These are phyloP conservation scores for Kodamaea leandrae DNA, from an alignment of 805 yeast genomes.

Conservation along the genomic window DNA sequence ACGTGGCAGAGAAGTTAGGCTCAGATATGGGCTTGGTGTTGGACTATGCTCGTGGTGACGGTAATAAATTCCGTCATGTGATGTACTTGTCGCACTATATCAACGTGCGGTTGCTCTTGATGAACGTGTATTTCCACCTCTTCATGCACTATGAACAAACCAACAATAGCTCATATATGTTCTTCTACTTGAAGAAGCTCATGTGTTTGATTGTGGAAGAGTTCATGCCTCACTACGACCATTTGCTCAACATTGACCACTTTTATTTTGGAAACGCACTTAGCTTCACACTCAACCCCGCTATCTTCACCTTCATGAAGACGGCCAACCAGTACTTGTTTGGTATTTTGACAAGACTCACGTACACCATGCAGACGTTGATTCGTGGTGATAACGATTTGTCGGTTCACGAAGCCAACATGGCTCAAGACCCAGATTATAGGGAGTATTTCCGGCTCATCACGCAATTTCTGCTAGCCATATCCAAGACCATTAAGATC, in stretches of 20 bases:
- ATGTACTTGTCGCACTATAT: constrained; percentile 10
- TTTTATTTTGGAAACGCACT: constrained; percentile 41
- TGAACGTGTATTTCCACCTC: constrained; percentile 16
- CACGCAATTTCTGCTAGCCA: constrained; percentile 2
- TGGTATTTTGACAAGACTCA: constrained; percentile 8
- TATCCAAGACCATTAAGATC: constrained; percentile 7
- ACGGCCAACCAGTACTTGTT: constrained; percentile 7
- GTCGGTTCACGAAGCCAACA: constrained; percentile 8
- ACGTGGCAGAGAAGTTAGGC: constrained; percentile 18
- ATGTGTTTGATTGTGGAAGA: constrained; percentile 22
- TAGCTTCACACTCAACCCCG: constrained; percentile 41
- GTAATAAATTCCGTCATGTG: constrained; percentile 4
- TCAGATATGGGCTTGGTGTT: constrained; percentile 2
- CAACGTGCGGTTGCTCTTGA: constrained; percentile 15
- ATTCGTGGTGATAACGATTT: constrained; percentile 9
- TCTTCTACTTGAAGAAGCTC: constrained; percentile 17
- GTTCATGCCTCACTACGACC: constrained; percentile 35
- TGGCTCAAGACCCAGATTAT: constrained; percentile 7
- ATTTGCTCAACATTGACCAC: constrained; percentile 30
- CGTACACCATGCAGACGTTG: constrained; percentile 9
- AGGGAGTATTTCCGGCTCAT: constrained; percentile 5
- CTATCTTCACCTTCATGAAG: constrained; percentile 16
- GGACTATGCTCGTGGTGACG: constrained; percentile 4
- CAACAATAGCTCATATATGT: constrained; percentile 14
- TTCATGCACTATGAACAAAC: constrained; percentile 18